Evolutionary conservation across 2,329 filamentous ascomycete genomes (phyloP).

Genomic region (Penicillium frequentans): DNA sequence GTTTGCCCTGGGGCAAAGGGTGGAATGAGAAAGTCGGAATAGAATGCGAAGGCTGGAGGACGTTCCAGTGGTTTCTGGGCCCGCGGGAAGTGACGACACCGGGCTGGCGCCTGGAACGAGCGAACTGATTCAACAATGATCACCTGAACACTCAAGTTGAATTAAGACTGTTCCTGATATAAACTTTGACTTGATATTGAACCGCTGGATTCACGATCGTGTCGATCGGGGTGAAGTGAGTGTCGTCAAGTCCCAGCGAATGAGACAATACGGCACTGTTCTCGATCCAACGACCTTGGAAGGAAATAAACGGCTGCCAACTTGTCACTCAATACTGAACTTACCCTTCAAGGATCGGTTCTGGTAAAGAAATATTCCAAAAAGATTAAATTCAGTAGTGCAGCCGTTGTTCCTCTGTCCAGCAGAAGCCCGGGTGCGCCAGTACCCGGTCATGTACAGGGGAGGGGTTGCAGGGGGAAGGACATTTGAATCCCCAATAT

Average conservation of each 20-base stretch:
- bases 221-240: background rate
- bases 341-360: background rate
- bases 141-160: background rate
- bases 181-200: no score
- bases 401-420: background rate
- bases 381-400: background rate
- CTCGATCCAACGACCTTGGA: background rate
- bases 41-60: conserved; percentile 5
- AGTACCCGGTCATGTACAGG: background rate
- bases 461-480: background rate
- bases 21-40: background rate
- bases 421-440: background rate
- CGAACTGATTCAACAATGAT: background rate
- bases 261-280: background rate
- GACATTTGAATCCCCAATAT: background rate
- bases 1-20: background rate
- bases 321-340: no score
- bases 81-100: conserved; percentile 20
- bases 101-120: background rate
- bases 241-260: background rate
- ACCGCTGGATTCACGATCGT: no score
- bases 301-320: no score
- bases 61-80: conserved; percentile 8
- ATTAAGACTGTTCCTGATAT: background rate
- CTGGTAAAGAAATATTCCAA: background rate